Evolutionary conservation across 768 basidiomycete genomes (phyloP), one percentile per base, ranked within the genome.

Genomic region (Tremella fuciformis): DNA sequence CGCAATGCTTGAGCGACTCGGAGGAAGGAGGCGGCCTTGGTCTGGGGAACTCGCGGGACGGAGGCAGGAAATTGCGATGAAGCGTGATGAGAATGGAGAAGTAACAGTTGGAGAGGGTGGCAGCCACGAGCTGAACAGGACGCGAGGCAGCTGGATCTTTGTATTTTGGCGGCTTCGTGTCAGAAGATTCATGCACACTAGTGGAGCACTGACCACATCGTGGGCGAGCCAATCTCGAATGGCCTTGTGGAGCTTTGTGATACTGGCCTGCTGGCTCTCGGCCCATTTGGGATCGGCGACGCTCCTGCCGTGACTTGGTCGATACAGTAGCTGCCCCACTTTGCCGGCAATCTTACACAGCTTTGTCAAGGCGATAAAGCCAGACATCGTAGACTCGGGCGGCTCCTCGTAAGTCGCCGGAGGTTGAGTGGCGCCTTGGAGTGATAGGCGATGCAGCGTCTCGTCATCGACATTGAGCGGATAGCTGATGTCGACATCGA

Each of bases 401-500:
- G 72, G 53, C 41, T 75, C 63, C 25, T 67, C 60, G 18, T 24
- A 22, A 16, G 29, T n/a, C 84, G 46, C 44, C 37, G 48, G 44
- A 80, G 81, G 57, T 80, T 80, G 65, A 82, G 83, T 22, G 80
- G 44, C 40, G 0, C 41, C 44, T 70, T 48, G 55, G 26, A 85
- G 79, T 19, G 81, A 79, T 15, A 82, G 84, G 16, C 87, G 87
- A 25, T 50, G 41, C 80, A 81, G 74, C 85, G 88, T 73, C 86
- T 89, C 65, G 72, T 94, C 91, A 67, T 93, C 91, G 39, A 91
- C 81, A 57, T 88, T 86, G 38, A 86, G 82, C 3, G 91, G 91
- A 52, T 86, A 79, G 73, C 92, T 89, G 29, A 89, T 88, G 71
- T 94, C 91, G 68, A 91, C 91, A 74, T 94, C 91, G 11, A 85